A percentile compares a stretch with the other conserved stretches of the same genome.
phyloP scores from a whole-genome alignment of 495 filamentous ascomycete genomes.

The Parathielavia hyrcaniae region DNA sequence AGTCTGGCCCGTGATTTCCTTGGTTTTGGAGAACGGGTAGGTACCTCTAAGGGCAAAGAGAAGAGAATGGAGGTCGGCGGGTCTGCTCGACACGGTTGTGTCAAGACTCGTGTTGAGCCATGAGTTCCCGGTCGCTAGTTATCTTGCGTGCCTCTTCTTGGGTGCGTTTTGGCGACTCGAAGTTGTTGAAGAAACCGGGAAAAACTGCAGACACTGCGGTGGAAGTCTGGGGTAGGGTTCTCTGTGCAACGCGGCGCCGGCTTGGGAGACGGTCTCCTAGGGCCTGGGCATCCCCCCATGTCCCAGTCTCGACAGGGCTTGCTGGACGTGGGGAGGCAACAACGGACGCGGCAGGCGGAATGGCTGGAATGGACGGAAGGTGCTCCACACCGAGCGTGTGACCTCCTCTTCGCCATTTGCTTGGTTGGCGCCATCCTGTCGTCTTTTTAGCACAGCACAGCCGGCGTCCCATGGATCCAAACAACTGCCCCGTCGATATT shows the following conservation, averaged over 20 bases:
- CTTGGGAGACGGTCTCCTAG: slow-evolving; percentile 23
- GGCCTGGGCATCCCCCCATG: slow-evolving; percentile 16
- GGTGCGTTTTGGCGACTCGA: not conserved
- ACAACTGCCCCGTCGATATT: not conserved
- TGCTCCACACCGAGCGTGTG: slow-evolving; percentile 22
- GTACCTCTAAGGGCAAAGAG: no score
- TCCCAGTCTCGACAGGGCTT: no score
- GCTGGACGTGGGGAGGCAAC: slow-evolving; percentile 5
- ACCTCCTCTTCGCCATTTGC: slow-evolving; percentile 24
- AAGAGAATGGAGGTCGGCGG: not conserved
- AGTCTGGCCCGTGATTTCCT: not conserved
- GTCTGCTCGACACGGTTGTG: not conserved
- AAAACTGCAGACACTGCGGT: slow-evolving; percentile 14
- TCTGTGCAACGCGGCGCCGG: slow-evolving; percentile 22
- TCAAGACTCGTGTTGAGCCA: not conserved
- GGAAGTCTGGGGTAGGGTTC: slow-evolving; percentile 11
- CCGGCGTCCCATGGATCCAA: slow-evolving; percentile 8
- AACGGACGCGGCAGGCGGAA: slow-evolving; percentile 16
- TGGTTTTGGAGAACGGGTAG: not conserved
- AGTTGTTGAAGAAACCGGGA: slow-evolving; percentile 15
- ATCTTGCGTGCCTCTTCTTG: not conserved
- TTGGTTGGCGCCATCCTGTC: slow-evolving; percentile 23
- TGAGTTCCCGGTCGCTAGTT: not conserved
- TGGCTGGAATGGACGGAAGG: slow-evolving; percentile 11
- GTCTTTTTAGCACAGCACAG: slow-evolving; percentile 20